These are phyloP conservation scores for Sergeia podlipaevii DNA, from an alignment of 208 protist genomes.

Conservation along the genomic window DNA sequence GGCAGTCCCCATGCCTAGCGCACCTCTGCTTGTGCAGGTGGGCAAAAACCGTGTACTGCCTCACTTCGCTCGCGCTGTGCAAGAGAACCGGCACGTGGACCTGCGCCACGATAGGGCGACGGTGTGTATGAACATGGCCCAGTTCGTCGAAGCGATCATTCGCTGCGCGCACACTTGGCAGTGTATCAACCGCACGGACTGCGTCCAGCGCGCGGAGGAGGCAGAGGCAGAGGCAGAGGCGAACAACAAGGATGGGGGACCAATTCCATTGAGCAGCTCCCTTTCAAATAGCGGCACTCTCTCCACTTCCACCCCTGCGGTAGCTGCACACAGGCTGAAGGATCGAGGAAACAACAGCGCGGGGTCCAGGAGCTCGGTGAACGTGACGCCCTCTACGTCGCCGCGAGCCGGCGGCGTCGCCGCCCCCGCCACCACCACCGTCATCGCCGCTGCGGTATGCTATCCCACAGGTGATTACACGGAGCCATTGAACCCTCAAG, in stretches of 20 bases:
- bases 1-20: background rate
- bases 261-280: too few species aligned
- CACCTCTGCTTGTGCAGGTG: background rate
- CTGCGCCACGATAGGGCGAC: slow-evolving; percentile 41
- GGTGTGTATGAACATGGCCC: slow-evolving; percentile 43
- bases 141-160: slow-evolving; percentile 67
- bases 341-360: too few species aligned
- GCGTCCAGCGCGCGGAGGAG: background rate
- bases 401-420: too few species aligned
- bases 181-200: slow-evolving; percentile 14
- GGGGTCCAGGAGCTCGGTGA: too few species aligned
- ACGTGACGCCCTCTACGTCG: too few species aligned
- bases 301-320: too few species aligned
- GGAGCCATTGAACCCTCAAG: slow-evolving; percentile 26
- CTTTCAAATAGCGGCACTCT: too few species aligned
- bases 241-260: background rate
- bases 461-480: slow-evolving; percentile 36
- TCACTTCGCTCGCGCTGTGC: slow-evolving; percentile 34
- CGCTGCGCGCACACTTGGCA: slow-evolving; percentile 71
- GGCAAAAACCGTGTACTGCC: slow-evolving; percentile 12
- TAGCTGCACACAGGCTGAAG: too few species aligned
- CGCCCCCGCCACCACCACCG: background rate
- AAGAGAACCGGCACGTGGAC: slow-evolving; percentile 58
- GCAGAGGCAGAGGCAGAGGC: background rate
- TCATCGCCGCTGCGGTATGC: slow-evolving; percentile 1